Conservation (phyloP, 495 filamentous ascomycete genomes). For the Daldinia caldariorum region DNA sequence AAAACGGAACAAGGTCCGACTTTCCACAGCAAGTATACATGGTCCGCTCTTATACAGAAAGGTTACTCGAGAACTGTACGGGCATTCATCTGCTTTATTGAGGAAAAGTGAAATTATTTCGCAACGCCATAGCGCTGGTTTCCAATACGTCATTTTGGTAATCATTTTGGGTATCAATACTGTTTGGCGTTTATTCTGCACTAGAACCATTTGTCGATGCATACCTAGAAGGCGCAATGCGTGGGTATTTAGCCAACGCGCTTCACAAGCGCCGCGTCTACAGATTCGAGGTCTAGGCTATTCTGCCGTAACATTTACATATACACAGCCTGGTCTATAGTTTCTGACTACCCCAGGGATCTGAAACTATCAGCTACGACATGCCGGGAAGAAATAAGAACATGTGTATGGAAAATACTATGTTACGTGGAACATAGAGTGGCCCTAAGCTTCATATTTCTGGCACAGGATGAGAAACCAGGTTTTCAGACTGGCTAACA, state of each 20-base stretch:
- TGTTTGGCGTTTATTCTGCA: constrained; percentile 21
- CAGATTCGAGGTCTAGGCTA: constrained; percentile 24
- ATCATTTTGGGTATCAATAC: not conserved
- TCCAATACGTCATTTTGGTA: not conserved
- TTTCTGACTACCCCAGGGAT: constrained; percentile 7
- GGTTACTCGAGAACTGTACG: not conserved
- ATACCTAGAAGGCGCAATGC: constrained; percentile 10
- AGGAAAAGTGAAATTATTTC: constrained; percentile 18
- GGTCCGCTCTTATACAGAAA: constrained; percentile 7
- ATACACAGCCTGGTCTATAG: constrained; percentile 14
- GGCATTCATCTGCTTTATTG: constrained; percentile 2
- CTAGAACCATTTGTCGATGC: constrained; percentile 6
- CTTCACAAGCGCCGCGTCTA: constrained; percentile 29
- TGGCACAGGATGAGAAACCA: constrained; percentile 17
- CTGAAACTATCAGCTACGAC: constrained; percentile 12
- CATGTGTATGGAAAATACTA: not conserved
- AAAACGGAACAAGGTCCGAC: constrained; percentile 42
- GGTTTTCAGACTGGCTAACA: constrained; percentile 18
- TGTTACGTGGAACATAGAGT: constrained; percentile 14
- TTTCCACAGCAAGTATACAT: constrained; percentile 34
- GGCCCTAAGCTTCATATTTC: constrained; percentile 16
- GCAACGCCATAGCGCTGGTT: not conserved
- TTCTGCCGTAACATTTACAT: constrained; percentile 18
- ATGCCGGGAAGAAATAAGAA: constrained; percentile 9
- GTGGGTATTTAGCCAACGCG: constrained; percentile 16